These are phyloP conservation scores for Phlyctochytrium bullatum DNA, from an alignment of 192 early-diverging fungal genomes.

Conservation along the genomic window DNA sequence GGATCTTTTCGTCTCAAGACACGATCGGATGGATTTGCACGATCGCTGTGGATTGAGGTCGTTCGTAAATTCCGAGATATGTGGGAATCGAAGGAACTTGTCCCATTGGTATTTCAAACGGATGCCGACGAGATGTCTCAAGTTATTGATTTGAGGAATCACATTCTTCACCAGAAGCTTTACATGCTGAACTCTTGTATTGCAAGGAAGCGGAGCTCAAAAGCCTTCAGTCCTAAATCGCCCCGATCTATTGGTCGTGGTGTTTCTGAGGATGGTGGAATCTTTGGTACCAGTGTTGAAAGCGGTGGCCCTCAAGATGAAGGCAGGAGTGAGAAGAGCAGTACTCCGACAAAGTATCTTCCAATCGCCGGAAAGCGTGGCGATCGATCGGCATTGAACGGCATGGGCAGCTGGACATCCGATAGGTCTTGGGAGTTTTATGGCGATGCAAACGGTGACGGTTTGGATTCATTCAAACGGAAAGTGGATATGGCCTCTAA, in stretches of 20 bases:
- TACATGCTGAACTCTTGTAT: slow-evolving; percentile 83
- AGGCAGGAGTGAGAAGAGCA: too few relatives aligned
- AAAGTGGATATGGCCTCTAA: slow-evolving; percentile 30
- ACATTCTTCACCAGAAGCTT: slow-evolving; percentile 60
- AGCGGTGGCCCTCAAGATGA: too few relatives aligned
- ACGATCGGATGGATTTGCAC: background rate
- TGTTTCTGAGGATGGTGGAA: too few relatives aligned
- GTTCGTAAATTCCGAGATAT: background rate
- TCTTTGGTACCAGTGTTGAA: too few relatives aligned
- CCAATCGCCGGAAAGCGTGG: background rate
- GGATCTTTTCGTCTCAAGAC: background rate
- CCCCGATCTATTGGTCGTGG: too few relatives aligned
- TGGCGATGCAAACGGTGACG: too few relatives aligned
- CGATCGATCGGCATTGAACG: background rate
- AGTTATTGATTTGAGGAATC: background rate
- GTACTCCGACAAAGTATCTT: too few relatives aligned
- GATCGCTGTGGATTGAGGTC: background rate
- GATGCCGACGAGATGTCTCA: background rate
- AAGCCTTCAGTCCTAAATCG: too few relatives aligned
- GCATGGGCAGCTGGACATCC: slow-evolving; percentile 5
- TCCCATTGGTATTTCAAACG: background rate
- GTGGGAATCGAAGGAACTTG: background rate
- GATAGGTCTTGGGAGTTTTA: slow-evolving; percentile 1
- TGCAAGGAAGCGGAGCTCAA: too few relatives aligned
- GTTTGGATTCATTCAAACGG: too few relatives aligned